Evolutionary conservation across 148 eudicot species (phyloP).

Genomic region (Nyssa sinensis): DNA sequence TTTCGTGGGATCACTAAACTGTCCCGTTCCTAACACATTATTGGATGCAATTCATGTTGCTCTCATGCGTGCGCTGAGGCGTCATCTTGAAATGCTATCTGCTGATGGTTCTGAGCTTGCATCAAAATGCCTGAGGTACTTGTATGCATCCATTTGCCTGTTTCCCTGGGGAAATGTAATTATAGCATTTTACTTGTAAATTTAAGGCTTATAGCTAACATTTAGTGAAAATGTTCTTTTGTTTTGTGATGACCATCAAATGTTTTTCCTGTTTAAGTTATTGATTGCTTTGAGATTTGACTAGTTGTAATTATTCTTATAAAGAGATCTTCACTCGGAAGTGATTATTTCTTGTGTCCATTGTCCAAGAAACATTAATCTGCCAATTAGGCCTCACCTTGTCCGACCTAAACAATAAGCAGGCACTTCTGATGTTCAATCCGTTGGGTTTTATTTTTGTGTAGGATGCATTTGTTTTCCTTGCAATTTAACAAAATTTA

Average conservation of each 20-base stretch:
- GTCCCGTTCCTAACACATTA: slow-evolving; percentile 55
- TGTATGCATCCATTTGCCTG: neutral
- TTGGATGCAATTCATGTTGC: slow-evolving; percentile 94
- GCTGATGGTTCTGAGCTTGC: slow-evolving; percentile 79
- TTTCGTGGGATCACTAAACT: slow-evolving; percentile 86
- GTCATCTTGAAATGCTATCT: slow-evolving; percentile 61
- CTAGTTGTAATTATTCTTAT: neutral
- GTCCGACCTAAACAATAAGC: slow-evolving; percentile 5
- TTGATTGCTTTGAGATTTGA: neutral
- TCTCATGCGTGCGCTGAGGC: slow-evolving; percentile 61
- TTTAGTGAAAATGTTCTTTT: neutral
- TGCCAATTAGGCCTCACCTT: neutral
- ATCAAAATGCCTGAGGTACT: slow-evolving; percentile 73
- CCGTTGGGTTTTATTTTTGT: neutral
- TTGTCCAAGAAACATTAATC: neutral
- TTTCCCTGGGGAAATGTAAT: neutral
- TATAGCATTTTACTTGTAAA: neutral
- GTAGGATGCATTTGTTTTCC: neutral
- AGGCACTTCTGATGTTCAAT: neutral
- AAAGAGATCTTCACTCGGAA: neutral
- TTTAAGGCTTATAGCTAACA: neutral
- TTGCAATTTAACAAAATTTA: neutral
- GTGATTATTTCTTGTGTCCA: neutral
- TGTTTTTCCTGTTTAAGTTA: too few species aligned
- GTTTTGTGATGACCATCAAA: too few species aligned